Evolutionary conservation across 2,329 filamentous ascomycete species (phyloP).

Genomic region (Allantophomopsis cytisporea): DNA sequence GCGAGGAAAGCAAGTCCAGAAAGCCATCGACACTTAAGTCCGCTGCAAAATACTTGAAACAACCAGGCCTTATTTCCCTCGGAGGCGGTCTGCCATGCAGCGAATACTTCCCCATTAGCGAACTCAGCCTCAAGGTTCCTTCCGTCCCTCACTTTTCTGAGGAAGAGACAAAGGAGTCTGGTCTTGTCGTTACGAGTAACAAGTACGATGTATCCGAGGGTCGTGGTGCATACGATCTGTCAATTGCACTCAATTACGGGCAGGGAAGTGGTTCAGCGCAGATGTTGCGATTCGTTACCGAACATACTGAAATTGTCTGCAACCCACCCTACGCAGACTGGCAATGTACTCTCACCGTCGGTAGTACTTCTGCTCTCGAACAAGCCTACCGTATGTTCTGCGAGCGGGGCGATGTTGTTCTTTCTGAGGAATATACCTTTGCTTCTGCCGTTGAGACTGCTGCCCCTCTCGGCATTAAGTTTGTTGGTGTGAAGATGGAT

Average conservation of each 20-base stretch:
- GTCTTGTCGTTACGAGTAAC: constrained; percentile 49
- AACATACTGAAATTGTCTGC: constrained; percentile 89
- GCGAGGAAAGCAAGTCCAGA: constrained; percentile 43
- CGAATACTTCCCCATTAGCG: constrained; percentile 85
- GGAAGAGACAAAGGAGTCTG: constrained; percentile 44
- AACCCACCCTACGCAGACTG: constrained; percentile 83
- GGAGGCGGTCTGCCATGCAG: constrained; percentile 83
- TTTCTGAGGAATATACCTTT: constrained; percentile 90
- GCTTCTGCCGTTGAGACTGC: constrained; percentile 55
- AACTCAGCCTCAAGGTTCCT: constrained; percentile 63
- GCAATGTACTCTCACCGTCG: constrained; percentile 70
- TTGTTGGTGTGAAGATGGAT: constrained; percentile 51
- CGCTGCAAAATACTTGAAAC: constrained; percentile 67
- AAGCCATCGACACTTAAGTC: constrained; percentile 66
- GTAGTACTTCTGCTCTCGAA: constrained; percentile 77
- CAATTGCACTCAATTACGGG: constrained; percentile 85
- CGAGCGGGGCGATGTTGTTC: constrained; percentile 58
- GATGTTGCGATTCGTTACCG: constrained; percentile 78
- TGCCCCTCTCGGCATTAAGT: constrained; percentile 44
- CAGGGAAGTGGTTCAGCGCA: constrained; percentile 79
- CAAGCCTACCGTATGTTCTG: constrained; percentile 74
- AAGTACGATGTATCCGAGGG: constrained; percentile 71
- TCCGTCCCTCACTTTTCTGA: constrained; percentile 57
- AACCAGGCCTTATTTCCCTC: constrained; percentile 74
- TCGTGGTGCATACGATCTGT: constrained; percentile 51